Conservation (phyloP, 176 grass and related monocot genomes). For the Oryza coarctata region DNA sequence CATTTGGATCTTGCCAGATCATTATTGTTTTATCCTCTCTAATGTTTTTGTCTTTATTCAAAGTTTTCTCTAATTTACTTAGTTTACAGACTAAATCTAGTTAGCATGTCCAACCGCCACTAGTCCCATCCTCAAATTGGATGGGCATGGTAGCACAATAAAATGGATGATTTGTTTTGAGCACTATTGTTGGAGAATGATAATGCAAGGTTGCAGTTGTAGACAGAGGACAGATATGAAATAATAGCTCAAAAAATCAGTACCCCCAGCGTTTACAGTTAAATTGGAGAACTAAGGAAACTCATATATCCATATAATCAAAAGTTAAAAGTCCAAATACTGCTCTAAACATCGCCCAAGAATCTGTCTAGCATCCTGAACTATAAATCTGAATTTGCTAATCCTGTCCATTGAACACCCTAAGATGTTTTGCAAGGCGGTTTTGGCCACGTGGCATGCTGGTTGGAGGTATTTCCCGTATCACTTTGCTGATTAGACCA, state of each 20-base stretch:
- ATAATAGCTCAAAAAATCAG: slow-evolving; percentile 7
- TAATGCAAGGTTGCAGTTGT: background rate
- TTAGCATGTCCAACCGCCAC: background rate
- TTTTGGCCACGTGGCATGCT: background rate
- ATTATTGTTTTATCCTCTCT: background rate
- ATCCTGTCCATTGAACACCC: background rate
- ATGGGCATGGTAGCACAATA: too few relatives aligned
- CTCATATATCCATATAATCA: slow-evolving; percentile 23
- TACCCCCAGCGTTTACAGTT: background rate
- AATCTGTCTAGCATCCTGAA: background rate
- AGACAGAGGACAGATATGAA: background rate
- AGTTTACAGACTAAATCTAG: background rate
- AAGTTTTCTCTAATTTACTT: background rate
- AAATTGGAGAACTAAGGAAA: background rate
- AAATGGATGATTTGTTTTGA: background rate
- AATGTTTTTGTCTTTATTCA: background rate
- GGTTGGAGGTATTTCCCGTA: background rate
- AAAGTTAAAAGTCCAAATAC: background rate
- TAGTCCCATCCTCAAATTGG: too few relatives aligned
- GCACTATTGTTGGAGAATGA: background rate
- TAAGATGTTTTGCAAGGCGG: background rate
- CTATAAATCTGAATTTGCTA: background rate
- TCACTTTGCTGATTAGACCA: background rate
- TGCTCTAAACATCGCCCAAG: background rate
- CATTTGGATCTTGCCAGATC: background rate